These are phyloP conservation scores for Schwanniomyces etchellsii DNA, from an alignment of 1,139 yeast genomes.

Conservation along the genomic window DNA sequence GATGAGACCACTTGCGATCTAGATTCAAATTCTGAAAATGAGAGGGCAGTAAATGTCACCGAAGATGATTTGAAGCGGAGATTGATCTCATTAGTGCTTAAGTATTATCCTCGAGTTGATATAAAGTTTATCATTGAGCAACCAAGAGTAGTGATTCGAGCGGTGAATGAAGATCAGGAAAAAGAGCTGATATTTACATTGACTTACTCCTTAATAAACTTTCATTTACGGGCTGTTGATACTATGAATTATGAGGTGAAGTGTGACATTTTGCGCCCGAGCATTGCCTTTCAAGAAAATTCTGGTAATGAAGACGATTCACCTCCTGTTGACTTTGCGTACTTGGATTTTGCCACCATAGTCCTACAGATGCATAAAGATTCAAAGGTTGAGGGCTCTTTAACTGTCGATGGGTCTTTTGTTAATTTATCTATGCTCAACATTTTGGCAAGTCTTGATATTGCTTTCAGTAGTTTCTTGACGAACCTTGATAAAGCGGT, in stretches of 20 bases:
- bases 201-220: conserved; percentile 33
- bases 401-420: background rate
- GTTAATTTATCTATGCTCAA: conserved; percentile 9
- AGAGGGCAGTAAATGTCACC: too few species aligned
- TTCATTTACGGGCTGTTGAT: conserved; percentile 30
- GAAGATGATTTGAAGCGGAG: background rate
- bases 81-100: conserved; percentile 25
- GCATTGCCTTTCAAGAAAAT: conserved; percentile 26
- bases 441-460: conserved; percentile 24
- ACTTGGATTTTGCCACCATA: too few species aligned
- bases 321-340: background rate
- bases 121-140: conserved; percentile 38
- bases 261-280: conserved; percentile 32
- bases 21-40: too few species aligned
- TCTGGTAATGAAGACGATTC: conserved; percentile 1
- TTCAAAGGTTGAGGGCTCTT: background rate
- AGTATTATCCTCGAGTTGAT: conserved; percentile 39
- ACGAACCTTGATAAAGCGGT: too few species aligned
- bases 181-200: background rate
- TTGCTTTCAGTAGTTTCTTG: background rate
- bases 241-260: conserved; percentile 31
- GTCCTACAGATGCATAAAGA: background rate
- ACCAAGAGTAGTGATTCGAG: conserved; percentile 32
- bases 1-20: too few species aligned
- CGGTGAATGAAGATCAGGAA: conserved; percentile 12